Evolutionary conservation across 345 rosid species (phyloP).

Genomic region (Moringa oleifera): DNA sequence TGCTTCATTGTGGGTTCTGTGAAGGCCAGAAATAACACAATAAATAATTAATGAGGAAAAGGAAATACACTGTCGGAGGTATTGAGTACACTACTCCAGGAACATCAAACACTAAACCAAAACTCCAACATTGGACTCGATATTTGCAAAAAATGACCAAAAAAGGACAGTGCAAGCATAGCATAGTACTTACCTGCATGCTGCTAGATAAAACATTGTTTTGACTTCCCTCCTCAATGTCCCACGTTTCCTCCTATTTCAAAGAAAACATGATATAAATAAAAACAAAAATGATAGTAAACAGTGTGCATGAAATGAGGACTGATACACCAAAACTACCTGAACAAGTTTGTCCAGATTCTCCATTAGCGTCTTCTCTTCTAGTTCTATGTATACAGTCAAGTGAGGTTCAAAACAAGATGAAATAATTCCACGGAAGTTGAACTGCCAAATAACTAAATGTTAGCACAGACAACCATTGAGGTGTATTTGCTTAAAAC

Average conservation of each 20-base stretch:
- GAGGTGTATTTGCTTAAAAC: conserved; percentile 13
- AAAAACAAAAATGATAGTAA: conserved; percentile 20
- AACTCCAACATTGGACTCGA: not conserved
- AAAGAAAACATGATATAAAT: conserved; percentile 5
- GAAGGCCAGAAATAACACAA: too few species aligned
- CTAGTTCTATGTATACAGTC: conserved; percentile 78
- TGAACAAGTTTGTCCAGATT: conserved; percentile 90
- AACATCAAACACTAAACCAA: not conserved
- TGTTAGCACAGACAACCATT: conserved; percentile 3
- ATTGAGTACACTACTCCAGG: not conserved
- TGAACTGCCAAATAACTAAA: conserved; percentile 61
- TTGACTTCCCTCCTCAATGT: conserved; percentile 92
- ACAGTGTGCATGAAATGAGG: conserved; percentile 3
- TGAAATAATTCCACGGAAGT: conserved; percentile 94
- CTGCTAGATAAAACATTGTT: conserved; percentile 91
- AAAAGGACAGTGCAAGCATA: not conserved
- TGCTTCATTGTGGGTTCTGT: too few species aligned
- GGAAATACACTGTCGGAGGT: not conserved
- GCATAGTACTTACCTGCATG: conserved; percentile 61
- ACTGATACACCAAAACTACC: conserved; percentile 37
- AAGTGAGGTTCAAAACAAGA: conserved; percentile 97
- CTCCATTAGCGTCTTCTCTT: conserved; percentile 98
- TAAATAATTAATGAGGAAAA: not conserved
- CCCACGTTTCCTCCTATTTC: conserved; percentile 95
- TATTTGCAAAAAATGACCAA: not conserved